These are phyloP conservation scores for Tothia fuscella DNA, from an alignment of 2,329 filamentous ascomycete genomes.

Conservation along the genomic window DNA sequence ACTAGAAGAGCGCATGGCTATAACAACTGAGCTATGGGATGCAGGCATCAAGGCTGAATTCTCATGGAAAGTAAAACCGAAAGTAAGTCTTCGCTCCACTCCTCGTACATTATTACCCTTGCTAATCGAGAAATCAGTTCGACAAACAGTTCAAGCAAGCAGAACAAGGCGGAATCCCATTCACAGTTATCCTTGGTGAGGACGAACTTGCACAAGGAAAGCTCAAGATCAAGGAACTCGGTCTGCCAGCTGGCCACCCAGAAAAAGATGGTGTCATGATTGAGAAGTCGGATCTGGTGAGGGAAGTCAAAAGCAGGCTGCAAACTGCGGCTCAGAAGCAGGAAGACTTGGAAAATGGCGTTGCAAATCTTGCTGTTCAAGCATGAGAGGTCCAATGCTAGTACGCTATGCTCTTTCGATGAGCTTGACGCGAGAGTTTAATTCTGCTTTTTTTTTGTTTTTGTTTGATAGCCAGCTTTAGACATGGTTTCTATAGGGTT, in stretches of 20 bases:
- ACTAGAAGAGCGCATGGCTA: slow-evolving; percentile 70
- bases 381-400: no score
- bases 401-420: no score
- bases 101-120: not conserved
- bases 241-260: slow-evolving; percentile 67
- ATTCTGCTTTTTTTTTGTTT: no score
- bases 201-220: slow-evolving; percentile 76
- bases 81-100: slow-evolving; percentile 46
- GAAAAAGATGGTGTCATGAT: slow-evolving; percentile 83
- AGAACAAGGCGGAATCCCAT: slow-evolving; percentile 66
- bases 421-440: no score
- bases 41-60: slow-evolving; percentile 89
- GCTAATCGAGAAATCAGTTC: not conserved
- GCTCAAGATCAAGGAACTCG: slow-evolving; percentile 72
- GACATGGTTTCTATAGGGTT: no score
- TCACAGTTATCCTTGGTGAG: slow-evolving; percentile 81
- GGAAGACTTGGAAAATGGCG: no score
- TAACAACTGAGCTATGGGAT: slow-evolving; percentile 69
- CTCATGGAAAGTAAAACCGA: slow-evolving; percentile 80
- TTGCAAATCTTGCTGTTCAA: no score
- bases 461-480: no score
- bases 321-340: no score
- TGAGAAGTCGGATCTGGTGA: slow-evolving; percentile 48
- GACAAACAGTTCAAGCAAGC: slow-evolving; percentile 88
- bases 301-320: no score